Percentiles rank a stretch among this genome's conserved stretches.
Conservation (phyloP, 2,329 filamentous ascomycete genomes). For the Hypocrella siamensis region DNA sequence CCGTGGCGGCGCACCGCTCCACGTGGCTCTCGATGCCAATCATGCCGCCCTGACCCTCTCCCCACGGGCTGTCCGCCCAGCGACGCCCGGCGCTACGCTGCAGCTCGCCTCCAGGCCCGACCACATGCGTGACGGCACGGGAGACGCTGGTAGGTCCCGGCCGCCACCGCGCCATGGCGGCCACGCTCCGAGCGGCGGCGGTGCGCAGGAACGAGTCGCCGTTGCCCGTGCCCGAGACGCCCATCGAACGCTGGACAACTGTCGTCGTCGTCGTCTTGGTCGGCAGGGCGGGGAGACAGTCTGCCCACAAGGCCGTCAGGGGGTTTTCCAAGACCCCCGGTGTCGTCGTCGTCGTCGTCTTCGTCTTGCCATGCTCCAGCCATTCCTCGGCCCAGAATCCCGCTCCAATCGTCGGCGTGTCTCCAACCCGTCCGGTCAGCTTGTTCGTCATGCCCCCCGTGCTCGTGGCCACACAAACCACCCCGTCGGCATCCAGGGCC, state of each 20-base stretch:
- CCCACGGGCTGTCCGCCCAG: slow-evolving; percentile 46
- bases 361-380: too few species aligned
- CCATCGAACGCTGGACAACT: slow-evolving; percentile 24
- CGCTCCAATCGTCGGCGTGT: slow-evolving; percentile 70
- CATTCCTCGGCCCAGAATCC: slow-evolving; percentile 88
- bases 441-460: slow-evolving; percentile 82
- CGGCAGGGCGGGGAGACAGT: slow-evolving; percentile 39
- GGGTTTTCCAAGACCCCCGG: slow-evolving; percentile 22
- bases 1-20: slow-evolving; percentile 24
- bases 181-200: slow-evolving; percentile 55
- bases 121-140: slow-evolving; percentile 45
- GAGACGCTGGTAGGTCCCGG: slow-evolving; percentile 28
- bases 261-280: background rate
- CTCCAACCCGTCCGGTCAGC: slow-evolving; percentile 67
- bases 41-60: slow-evolving; percentile 72
- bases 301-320: slow-evolving; percentile 32
- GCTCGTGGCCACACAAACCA: slow-evolving; percentile 51
- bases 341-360: slow-evolving; percentile 23
- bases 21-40: slow-evolving; percentile 59
- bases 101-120: slow-evolving; percentile 58
- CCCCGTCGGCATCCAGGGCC: slow-evolving; percentile 60
- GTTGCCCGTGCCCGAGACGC: slow-evolving; percentile 68
- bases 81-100: slow-evolving; percentile 57
- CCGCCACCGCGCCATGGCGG: slow-evolving; percentile 54
- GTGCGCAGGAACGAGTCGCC: slow-evolving; percentile 73